phyloP scores from a whole-genome alignment of 2,329 filamentous ascomycete species.

The Aspergillus ochraceus region DNA sequence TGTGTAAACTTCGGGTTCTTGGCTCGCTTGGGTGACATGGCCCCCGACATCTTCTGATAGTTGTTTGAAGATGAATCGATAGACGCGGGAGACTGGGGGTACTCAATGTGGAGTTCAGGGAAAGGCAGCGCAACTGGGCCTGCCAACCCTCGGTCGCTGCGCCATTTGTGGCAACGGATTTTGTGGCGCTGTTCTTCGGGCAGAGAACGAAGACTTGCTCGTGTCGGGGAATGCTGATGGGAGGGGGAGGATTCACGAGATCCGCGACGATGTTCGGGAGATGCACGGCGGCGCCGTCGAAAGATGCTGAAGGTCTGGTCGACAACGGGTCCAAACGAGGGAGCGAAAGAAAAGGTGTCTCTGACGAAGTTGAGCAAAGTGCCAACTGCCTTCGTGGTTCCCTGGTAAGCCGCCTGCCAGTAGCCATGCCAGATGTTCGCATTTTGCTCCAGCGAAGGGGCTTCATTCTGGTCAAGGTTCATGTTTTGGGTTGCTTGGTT shows the following conservation, averaged over 20 bases:
- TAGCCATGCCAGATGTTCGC: not conserved
- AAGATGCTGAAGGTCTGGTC: constrained; percentile 3
- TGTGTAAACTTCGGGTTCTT: not conserved
- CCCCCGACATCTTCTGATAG: not conserved
- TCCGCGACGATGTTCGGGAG: not conserved
- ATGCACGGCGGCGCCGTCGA: not conserved
- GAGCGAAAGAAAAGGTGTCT: constrained; percentile 11
- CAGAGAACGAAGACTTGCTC: constrained; percentile 14
- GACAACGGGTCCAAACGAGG: not conserved
- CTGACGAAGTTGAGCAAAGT: constrained; percentile 4
- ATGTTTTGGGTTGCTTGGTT: not conserved
- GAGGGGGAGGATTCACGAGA: not conserved
- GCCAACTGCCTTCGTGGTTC: not conserved
- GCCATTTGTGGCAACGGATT: constrained; percentile 14
- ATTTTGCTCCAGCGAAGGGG: not conserved
- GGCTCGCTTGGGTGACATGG: not conserved
- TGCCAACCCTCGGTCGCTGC: constrained; percentile 13
- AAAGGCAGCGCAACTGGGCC: constrained; percentile 16
- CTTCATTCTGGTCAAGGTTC: not conserved
- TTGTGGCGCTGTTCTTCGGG: constrained; percentile 16
- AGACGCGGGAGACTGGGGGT: not conserved
- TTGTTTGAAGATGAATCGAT: not conserved
- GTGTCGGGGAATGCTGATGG: constrained; percentile 11
- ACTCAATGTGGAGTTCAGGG: constrained; percentile 8
- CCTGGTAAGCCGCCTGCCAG: not conserved